Conservation (phyloP, 2,329 filamentous ascomycete species). For the Epichloe sylvatica region DNA sequence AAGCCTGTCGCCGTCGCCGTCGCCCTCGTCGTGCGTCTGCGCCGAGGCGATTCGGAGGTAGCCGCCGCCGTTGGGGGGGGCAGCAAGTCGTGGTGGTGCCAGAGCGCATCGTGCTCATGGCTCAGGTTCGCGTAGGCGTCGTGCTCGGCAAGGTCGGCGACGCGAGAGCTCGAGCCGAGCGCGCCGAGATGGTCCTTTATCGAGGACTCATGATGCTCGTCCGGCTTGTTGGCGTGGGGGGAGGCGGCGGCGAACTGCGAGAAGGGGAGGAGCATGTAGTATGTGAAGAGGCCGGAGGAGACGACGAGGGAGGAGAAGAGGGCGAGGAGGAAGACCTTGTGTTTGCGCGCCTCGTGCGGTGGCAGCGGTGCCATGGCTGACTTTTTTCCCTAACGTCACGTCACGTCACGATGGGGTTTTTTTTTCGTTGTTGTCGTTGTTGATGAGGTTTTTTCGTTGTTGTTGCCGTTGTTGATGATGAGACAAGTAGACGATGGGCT, state of each 20-base stretch:
- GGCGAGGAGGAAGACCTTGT: slow-evolving; percentile 3
- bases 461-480: not conserved
- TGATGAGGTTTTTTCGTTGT: not conserved
- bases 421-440: not conserved
- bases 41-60: not conserved
- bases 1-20: not conserved
- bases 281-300: slow-evolving; percentile 3
- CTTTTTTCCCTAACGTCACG: too few species aligned
- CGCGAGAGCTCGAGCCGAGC: not conserved
- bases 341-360: not conserved
- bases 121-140: not conserved
- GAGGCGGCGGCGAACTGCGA: slow-evolving; percentile 1
- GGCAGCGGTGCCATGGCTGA: slow-evolving; percentile 4
- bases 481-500: not conserved
- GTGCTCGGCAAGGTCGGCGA: not conserved
- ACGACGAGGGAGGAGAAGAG: slow-evolving; percentile 4
- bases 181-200: not conserved
- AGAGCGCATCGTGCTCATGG: slow-evolving; percentile 1
- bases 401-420: too few species aligned
- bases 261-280: slow-evolving; percentile 5
- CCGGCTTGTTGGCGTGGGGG: too few species aligned
- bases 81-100: not conserved
- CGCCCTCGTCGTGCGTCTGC: not conserved
- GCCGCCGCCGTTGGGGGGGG: not conserved
- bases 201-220: not conserved